Base-by-base conservation (phyloP, 345 rosid genomes). In the Erodium maritimum region DNA sequence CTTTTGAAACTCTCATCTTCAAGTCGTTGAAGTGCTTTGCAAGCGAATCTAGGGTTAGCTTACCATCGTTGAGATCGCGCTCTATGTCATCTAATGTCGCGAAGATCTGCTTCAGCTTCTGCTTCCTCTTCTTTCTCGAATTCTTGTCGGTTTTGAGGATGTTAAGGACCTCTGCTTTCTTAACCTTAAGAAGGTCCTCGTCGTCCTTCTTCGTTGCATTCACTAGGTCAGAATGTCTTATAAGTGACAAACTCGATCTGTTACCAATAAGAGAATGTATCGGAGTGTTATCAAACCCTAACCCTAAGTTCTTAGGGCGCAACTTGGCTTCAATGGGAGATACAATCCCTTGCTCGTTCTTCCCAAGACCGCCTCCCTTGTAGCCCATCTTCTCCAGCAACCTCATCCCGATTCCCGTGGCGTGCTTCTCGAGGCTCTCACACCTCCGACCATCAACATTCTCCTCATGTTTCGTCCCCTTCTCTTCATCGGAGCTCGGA, bases 281-380 rank as follows among this genome's bases (percentile, higher is more conserved):
- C n/a, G 85, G 87, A 66, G 69, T 89, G 75, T 83, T 95, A 60
- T 89, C 87, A 52, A 79, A 93, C 1, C 99, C 95, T 86, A 93
- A 74, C 42, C 99, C 97, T 90, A 83, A 85, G 68, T 80, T 84
- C 79, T 85, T 93, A 0, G 97, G 99, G 67, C 95, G 83, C 4
- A 29, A 29, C 4, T 29, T 29, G 8, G 84, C 91, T 72, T 93
- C 99, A 64, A 89, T 65, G 2, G 97, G 96, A 13, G 80, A 72
- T 19, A 79, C 83, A 75, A 89, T 93, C 52, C 96, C 99, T 75
- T 93, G 97, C 70, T 71, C 70, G 57, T 89, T 79, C 73, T 29
- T 29, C 37, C 37, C 37, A 11, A 29, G 37, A 29, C 37, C 37
- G 37, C 37, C 37, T 29, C 37, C 37, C 37, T 29, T 29, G 37